Evolutionary conservation across 345 rosid species (phyloP), one percentile per base, ranked within the genome.

Genomic region (Anacardium occidentale): DNA sequence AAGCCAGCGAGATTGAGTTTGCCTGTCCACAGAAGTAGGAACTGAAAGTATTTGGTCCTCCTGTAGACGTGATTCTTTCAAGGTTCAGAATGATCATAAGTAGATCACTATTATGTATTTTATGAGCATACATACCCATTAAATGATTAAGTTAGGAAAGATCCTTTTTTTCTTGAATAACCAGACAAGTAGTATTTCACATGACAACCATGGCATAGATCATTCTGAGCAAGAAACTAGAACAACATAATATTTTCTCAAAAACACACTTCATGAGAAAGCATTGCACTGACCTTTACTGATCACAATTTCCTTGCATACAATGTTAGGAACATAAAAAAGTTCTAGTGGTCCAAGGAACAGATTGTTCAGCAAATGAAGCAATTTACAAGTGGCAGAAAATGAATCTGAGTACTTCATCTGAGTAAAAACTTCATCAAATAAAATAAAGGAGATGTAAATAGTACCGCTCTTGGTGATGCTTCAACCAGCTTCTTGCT

Each of bases 1-100:
- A 56, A 84, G 64, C 82, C 98, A 94, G 72, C 67, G 5, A 1
- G 85, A 76, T 51, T 81, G 82, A 45, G 45, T 70, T 73, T 34
- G 75, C 32, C 67, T 72, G 25, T 72, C 75, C 45, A 59, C 64
- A 10, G 77, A 24, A 47, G 69, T 57, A 12, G 88, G 75, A 76
- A 77, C 67, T 25, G 88, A 61, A 54, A 65, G 77, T 45, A 74
- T 54, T 56, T 70, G 83, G 75, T 77, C 85, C 70, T 83, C 80
- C 56, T 78, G 64, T 44, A 79, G 54, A 57, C 52, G 59, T 24
- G 80, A 67, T 40, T 80, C 85, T 91, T 89, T 78, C 45, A 11
- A 76, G 68, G 56, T 47, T 58, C 60, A 61, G 17, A 65, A 51
- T 60, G 11, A 71, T 50, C 42, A 63, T 44, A 69, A 77, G 37